These are phyloP conservation scores for Metschnikowia aberdeeniae DNA, from an alignment of 805 yeast genomes.

Conservation along the genomic window DNA sequence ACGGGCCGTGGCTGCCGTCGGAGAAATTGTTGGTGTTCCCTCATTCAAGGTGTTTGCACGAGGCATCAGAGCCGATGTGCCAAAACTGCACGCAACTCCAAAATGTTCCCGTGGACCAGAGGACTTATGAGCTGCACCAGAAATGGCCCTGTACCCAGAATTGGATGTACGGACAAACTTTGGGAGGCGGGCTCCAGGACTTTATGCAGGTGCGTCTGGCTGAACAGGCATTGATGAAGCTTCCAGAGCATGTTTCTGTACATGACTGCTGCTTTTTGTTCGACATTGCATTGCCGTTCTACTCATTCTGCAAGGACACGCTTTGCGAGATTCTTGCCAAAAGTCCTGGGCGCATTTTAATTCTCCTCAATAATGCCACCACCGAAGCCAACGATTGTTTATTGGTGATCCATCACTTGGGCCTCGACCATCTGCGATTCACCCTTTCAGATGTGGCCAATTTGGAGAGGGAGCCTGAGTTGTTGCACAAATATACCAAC, in stretches of 20 bases:
- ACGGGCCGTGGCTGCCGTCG: background rate
- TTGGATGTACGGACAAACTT: constrained; percentile 29
- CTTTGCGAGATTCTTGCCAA: constrained; percentile 3
- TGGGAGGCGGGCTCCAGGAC: constrained; percentile 42
- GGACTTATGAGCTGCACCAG: constrained; percentile 13
- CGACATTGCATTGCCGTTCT: constrained; percentile 36
- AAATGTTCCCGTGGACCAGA: constrained; percentile 3
- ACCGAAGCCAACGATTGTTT: constrained; percentile 37
- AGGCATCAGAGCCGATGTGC: constrained; percentile 16
- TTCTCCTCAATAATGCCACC: constrained; percentile 26
- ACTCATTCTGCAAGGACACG: constrained; percentile 22
- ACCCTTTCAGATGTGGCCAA: constrained; percentile 14
- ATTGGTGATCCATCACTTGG: constrained; percentile 29
- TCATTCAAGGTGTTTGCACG: constrained; percentile 29
- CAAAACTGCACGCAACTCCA: constrained; percentile 17
- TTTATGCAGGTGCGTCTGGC: constrained; percentile 27
- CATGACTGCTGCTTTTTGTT: constrained; percentile 35
- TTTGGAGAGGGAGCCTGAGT: constrained; percentile 3
- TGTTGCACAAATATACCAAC: constrained; percentile 5
- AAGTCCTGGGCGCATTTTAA: constrained; percentile 19
- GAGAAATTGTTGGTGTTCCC: constrained; percentile 28
- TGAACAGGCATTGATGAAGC: constrained; percentile 20
- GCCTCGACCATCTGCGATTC: constrained; percentile 12
- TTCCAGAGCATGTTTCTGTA: constrained; percentile 29
- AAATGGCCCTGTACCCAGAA: constrained; percentile 21